phyloP scores from a whole-genome alignment of 768 basidiomycete genomes.

The Peribolospora baueri region DNA sequence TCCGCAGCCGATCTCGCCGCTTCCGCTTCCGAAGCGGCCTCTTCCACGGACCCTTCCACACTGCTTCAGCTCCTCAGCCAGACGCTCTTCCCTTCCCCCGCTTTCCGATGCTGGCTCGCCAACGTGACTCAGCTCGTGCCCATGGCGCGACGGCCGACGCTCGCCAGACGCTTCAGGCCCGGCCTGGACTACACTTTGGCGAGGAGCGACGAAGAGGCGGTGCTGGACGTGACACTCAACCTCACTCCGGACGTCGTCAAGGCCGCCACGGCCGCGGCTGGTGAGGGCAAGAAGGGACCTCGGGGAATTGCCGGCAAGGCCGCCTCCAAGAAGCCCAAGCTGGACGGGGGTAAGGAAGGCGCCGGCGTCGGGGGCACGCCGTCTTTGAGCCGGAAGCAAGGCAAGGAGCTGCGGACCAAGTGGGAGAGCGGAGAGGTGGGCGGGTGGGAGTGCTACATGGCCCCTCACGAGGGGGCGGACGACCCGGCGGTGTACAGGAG shows the following conservation, averaged over 20 bases:
- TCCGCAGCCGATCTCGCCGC: not conserved
- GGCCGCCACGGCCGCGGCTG: conserved; percentile 17
- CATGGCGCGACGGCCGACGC: conserved; percentile 35
- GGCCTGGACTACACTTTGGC: conserved; percentile 90
- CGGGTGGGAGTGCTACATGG: conserved; percentile 96
- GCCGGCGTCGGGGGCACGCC: conserved; percentile 21
- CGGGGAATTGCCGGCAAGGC: conserved; percentile 15
- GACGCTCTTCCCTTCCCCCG: no score
- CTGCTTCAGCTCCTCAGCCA: no score
- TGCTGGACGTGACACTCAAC: conserved; percentile 65
- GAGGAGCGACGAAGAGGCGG: conserved; percentile 53
- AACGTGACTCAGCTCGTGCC: conserved; percentile 48
- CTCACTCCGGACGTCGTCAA: conserved; percentile 35
- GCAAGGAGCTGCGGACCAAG: not conserved
- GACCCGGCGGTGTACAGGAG: conserved; percentile 83
- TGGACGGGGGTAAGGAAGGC: conserved; percentile 18
- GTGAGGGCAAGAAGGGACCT: conserved; percentile 13
- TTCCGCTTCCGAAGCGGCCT: no score
- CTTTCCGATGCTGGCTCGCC: conserved; percentile 33
- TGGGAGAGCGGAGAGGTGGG: conserved; percentile 63
- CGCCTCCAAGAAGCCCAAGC: conserved; percentile 13
- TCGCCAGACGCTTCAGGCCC: conserved; percentile 69
- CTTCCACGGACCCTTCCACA: no score
- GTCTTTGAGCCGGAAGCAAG: no score
- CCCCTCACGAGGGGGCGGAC: conserved; percentile 78